Evolutionary conservation across 371 early-diverging fungal species (phyloP), one percentile per base, ranked within the genome.

Genomic region (Mortierella sp.): DNA sequence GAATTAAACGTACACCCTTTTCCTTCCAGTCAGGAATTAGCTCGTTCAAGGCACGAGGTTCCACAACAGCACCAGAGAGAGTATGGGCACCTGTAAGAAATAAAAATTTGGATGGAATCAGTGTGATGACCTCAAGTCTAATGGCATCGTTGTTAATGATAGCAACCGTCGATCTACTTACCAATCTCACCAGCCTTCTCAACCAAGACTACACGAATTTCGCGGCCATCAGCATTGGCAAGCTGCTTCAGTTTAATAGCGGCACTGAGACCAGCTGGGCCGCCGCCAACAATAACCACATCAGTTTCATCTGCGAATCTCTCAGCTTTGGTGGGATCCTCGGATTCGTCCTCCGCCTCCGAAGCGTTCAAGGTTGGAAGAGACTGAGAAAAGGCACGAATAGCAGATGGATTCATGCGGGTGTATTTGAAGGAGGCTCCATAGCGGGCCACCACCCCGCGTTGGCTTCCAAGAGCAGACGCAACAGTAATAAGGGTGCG

Each of bases 11-110:
- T 70, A 89, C 92, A 12, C 96, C 97, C 71, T 88, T 93, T 68
- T 96, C 98, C 84, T 96, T 96, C 98, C 98, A 99, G 82, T 98
- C 96, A 23, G 99, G 99, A 49, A 99, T 93, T 69, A 99, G 87
- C 84, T 99, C 98, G 68, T 97, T 86, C 72, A 99, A 82, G 0
- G 99, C 96, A 22, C 94, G 89, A 1, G 98, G 93, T 75, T 99
- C 99, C 40, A 99, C 76, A 35, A 98, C 98, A 34, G 97, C 97
- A 26, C 99, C 99, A 54, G 96, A 96, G 22, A 99, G 84, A 19
- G 92, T 98, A 84, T 99, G 99, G 28, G 96, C 94, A 45, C 96
- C 92, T 91, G 31, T 31, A 23, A 45, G 26, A 31, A 47, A 56
- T 34, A 40, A 2, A 29, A 23, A 32, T 22, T 31, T 13, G 1